Percentiles rank a stretch among this genome's conserved stretches.
These are phyloP conservation scores for Plasmodium cynomolgi DNA, from an alignment of 169 alveolate genomes.

Conservation along the genomic window DNA sequence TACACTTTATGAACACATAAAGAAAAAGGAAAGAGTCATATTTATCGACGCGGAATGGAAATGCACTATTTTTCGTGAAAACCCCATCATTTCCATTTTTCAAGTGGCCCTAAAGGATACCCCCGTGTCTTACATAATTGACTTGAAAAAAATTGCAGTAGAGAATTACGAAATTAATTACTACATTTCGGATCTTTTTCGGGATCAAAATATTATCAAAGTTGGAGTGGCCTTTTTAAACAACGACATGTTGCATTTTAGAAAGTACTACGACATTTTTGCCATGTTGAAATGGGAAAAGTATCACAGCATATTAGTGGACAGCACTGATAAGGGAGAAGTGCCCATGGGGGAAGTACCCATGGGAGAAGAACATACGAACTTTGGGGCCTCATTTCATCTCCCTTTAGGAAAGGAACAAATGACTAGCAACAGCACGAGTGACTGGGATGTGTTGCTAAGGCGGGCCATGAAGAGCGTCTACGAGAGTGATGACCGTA, in stretches of 20 bases:
- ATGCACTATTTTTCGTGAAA: slow-evolving; percentile 49
- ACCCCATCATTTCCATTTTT: slow-evolving; percentile 41
- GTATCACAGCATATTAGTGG: slow-evolving; percentile 28
- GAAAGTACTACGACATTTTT: slow-evolving; percentile 44
- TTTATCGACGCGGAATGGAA: slow-evolving; percentile 72
- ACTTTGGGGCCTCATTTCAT: background rate
- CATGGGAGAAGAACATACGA: background rate
- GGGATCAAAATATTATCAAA: slow-evolving; percentile 56
- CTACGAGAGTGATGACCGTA: background rate
- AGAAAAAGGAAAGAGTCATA: slow-evolving; percentile 37
- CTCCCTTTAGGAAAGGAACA: background rate
- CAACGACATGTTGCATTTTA: slow-evolving; percentile 59
- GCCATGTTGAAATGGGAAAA: slow-evolving; percentile 19
- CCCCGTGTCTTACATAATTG: slow-evolving; percentile 23
- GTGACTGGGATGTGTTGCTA: background rate
- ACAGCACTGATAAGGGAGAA: background rate
- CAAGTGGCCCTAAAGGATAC: slow-evolving; percentile 48
- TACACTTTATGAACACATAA: slow-evolving; percentile 26
- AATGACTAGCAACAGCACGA: background rate
- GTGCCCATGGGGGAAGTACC: too few species aligned
- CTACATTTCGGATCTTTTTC: slow-evolving; percentile 45
- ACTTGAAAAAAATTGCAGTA: slow-evolving; percentile 30
- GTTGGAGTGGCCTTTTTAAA: slow-evolving; percentile 67
- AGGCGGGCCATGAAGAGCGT: slow-evolving; percentile 13
- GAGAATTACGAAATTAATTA: slow-evolving; percentile 63